Percentiles rank a stretch among this genome's conserved stretches.
phyloP scores from a whole-genome alignment of 1,284 basidiomycete species.

The Pyrrhoderma lamaoense region DNA sequence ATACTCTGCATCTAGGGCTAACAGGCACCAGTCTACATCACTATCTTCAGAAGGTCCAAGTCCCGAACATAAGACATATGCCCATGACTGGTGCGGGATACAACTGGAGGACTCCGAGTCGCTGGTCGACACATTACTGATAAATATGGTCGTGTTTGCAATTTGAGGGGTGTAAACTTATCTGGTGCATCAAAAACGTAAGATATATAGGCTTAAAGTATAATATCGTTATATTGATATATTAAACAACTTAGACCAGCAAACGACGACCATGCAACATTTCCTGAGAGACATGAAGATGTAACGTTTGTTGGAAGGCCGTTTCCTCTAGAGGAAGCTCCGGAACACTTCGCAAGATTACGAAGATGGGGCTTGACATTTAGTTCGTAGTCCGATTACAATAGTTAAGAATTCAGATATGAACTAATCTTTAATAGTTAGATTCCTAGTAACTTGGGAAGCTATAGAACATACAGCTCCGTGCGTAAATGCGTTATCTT shows the following conservation, averaged over 20 bases:
- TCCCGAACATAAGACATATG: slow-evolving; percentile 36
- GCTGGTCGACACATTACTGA: slow-evolving; percentile 77
- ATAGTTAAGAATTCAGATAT: background rate
- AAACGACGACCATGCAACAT: slow-evolving; percentile 54
- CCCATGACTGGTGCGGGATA: slow-evolving; percentile 64
- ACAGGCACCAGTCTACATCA: background rate
- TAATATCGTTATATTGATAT: background rate
- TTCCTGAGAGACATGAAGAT: slow-evolving; percentile 51
- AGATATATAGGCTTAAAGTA: slow-evolving; percentile 25
- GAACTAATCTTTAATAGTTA: slow-evolving; percentile 40
- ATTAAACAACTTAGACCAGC: slow-evolving; percentile 40
- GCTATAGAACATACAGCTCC: slow-evolving; percentile 87
- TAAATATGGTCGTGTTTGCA: slow-evolving; percentile 66
- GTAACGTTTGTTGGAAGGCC: slow-evolving; percentile 80
- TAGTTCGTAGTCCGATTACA: slow-evolving; percentile 39
- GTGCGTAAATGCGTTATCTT: too few species aligned
- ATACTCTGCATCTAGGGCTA: background rate
- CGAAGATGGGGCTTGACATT: slow-evolving; percentile 84
- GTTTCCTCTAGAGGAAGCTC: slow-evolving; percentile 78
- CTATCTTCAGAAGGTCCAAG: background rate
- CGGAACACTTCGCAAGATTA: slow-evolving; percentile 72
- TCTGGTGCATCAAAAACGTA: slow-evolving; percentile 80
- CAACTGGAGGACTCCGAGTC: slow-evolving; percentile 51
- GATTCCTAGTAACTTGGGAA: slow-evolving; percentile 94
- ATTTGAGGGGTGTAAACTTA: slow-evolving; percentile 75